phyloP scores from a whole-genome alignment of 2,329 filamentous ascomycete genomes.

The Volutella citrinella region DNA sequence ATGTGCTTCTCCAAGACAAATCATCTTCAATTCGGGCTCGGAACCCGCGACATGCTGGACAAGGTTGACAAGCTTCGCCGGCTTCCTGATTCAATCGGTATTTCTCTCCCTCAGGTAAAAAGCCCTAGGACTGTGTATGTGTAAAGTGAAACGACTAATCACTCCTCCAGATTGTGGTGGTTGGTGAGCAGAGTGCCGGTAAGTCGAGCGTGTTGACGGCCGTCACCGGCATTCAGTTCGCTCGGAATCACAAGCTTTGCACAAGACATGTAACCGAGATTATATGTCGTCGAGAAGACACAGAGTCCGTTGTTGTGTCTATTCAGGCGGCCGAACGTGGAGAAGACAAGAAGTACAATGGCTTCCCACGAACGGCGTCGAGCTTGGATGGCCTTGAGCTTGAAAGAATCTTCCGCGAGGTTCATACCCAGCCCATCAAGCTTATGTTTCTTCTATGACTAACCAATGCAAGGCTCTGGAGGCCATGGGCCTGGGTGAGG shows the following conservation, averaged over 20 bases:
- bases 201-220: conserved; percentile 82
- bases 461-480: conserved; percentile 33
- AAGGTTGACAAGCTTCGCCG: conserved; percentile 43
- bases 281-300: conserved; percentile 36
- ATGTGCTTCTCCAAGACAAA: background rate
- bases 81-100: conserved; percentile 33
- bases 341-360: conserved; percentile 4
- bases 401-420: conserved; percentile 37
- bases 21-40: conserved; percentile 17
- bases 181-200: conserved; percentile 81
- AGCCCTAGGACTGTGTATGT: too few relatives aligned
- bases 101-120: conserved; percentile 54
- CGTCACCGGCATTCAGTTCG: conserved; percentile 47
- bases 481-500: conserved; percentile 48
- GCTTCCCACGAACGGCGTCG: conserved; percentile 28
- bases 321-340: conserved; percentile 30
- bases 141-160: rapidly evolving
- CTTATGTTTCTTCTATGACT: background rate
- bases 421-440: conserved; percentile 2
- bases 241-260: conserved; percentile 41
- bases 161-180: conserved; percentile 68
- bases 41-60: conserved; percentile 22
- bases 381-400: conserved; percentile 29
- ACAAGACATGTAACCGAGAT: conserved; percentile 50
- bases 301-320: conserved; percentile 35